Conservation (phyloP, 495 filamentous ascomycete species). For the Hypoxylon fuscum region DNA sequence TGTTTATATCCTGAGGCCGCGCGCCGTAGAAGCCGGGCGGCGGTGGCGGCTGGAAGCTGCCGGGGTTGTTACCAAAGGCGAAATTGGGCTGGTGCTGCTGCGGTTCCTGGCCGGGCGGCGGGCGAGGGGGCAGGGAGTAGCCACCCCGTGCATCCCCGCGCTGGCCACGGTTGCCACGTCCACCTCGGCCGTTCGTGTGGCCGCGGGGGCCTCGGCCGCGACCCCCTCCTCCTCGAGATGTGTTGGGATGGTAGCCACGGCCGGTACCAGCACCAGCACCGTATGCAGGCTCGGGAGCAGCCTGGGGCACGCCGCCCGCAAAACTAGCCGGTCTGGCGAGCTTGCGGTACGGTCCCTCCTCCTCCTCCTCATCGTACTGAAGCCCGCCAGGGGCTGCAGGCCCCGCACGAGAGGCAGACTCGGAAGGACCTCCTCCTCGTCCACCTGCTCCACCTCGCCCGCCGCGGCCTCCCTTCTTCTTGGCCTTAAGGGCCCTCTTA, state of each 20-base stretch:
- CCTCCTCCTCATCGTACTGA: slow-evolving; percentile 69
- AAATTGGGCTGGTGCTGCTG: too few relatives aligned
- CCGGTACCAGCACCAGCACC: too few relatives aligned
- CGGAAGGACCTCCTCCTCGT: slow-evolving; percentile 48
- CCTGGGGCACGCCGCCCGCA: slow-evolving; percentile 52
- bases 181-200: slow-evolving; percentile 48
- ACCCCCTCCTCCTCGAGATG: slow-evolving; percentile 54
- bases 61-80: too few relatives aligned
- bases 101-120: slow-evolving; percentile 41
- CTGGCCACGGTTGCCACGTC: slow-evolving; percentile 34
- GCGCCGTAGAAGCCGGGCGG: too few relatives aligned
- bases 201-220: slow-evolving; percentile 59
- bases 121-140: slow-evolving; percentile 44
- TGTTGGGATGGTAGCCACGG: slow-evolving; percentile 45
- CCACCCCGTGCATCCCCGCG: slow-evolving; percentile 48
- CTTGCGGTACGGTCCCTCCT: slow-evolving; percentile 74
- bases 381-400: too few relatives aligned
- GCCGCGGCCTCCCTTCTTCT: slow-evolving; percentile 60
- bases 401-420: slow-evolving; percentile 45
- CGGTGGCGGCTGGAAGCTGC: slow-evolving; percentile 28
- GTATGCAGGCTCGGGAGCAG: too few relatives aligned
- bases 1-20: too few relatives aligned
- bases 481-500: slow-evolving; percentile 69
- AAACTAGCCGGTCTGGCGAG: slow-evolving; percentile 69
- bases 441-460: slow-evolving; percentile 45